These are phyloP conservation scores for Aspergillus neoniger DNA, from an alignment of 2,329 filamentous ascomycete genomes.

Conservation along the genomic window DNA sequence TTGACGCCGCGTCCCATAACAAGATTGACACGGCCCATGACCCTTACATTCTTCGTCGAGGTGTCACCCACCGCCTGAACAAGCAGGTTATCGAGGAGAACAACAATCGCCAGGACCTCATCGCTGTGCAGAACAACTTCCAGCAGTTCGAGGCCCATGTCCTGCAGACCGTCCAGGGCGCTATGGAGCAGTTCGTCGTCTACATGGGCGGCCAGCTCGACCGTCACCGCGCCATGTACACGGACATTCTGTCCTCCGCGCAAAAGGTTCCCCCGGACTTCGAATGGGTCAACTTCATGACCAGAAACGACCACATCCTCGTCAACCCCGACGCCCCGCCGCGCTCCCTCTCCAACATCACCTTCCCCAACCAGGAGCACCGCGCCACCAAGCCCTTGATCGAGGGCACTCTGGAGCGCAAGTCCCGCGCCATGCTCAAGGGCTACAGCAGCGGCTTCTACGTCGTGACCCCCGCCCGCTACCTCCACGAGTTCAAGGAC, in stretches of 20 bases:
- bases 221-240: constrained; percentile 76
- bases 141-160: constrained; percentile 84
- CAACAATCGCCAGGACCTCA: constrained; percentile 87
- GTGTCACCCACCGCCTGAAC: constrained; percentile 79
- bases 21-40: constrained; percentile 73
- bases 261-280: constrained; percentile 81
- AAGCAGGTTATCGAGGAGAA: constrained; percentile 95
- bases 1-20: constrained; percentile 69
- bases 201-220: constrained; percentile 79
- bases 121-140: constrained; percentile 90
- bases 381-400: constrained; percentile 76
- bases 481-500: constrained; percentile 94
- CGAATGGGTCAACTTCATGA: constrained; percentile 85
- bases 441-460: constrained; percentile 83
- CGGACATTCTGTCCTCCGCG: constrained; percentile 74
- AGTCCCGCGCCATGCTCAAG: constrained; percentile 79
- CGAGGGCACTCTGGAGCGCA: constrained; percentile 85
- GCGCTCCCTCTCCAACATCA: constrained; percentile 70
- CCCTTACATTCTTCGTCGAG: constrained; percentile 82
- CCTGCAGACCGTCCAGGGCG: constrained; percentile 77
- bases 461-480: constrained; percentile 83
- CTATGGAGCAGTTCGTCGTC: constrained; percentile 79
- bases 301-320: constrained; percentile 69
- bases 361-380: constrained; percentile 89
- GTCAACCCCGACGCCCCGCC: constrained; percentile 76